Evolutionary conservation across 441 rosid genomes (phyloP).

Genomic region (Pelargonium cotyledonis): DNA sequence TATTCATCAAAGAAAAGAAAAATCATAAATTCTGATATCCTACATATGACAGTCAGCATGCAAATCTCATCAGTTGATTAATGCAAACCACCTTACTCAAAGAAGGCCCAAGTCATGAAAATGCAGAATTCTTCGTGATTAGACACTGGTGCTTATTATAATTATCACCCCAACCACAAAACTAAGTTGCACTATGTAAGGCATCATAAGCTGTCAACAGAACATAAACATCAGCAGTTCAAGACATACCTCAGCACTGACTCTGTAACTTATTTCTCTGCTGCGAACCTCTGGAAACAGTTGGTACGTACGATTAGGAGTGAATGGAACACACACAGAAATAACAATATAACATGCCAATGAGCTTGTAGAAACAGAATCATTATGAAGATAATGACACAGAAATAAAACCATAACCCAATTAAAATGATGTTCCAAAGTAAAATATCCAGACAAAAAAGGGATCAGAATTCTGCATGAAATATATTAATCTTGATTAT

Average conservation of each 20-base stretch:
- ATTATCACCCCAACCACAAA: not conserved
- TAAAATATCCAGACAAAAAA: not conserved
- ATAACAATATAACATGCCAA: not conserved
- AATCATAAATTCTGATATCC: not conserved
- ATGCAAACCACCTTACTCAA: too few species aligned
- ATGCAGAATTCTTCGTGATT: too few species aligned
- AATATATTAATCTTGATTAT: too few species aligned
- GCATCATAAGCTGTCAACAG: not conserved
- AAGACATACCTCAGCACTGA: not conserved
- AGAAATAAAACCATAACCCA: not conserved
- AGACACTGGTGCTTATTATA: not conserved
- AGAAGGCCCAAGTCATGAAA: too few species aligned
- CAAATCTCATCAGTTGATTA: not conserved
- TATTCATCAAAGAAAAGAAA: too few species aligned
- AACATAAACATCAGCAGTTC: not conserved
- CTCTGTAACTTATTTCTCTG: not conserved
- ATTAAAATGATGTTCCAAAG: not conserved
- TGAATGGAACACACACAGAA: not conserved
- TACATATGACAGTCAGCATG: not conserved
- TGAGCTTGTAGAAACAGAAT: not conserved
- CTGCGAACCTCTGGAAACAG: not conserved
- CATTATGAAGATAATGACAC: not conserved
- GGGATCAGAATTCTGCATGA: too few species aligned
- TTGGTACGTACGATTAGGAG: not conserved
- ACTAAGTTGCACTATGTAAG: not conserved